phyloP scores from a whole-genome alignment of 2,329 filamentous ascomycete species.

The Leptographium wingfieldii region DNA sequence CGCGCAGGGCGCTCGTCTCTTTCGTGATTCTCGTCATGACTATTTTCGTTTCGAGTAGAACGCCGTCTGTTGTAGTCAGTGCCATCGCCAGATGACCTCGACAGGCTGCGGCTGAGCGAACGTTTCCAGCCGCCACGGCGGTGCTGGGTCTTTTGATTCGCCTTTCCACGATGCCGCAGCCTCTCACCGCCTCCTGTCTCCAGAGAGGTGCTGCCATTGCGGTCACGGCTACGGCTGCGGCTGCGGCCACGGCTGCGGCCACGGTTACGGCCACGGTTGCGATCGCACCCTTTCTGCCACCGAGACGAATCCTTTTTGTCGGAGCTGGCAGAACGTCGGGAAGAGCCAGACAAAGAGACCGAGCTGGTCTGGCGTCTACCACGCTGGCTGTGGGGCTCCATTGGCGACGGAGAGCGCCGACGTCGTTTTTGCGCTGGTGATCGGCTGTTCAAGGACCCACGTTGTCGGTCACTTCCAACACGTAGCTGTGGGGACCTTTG shows the following conservation, averaged over 20 bases:
- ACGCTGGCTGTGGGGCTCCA: constrained; percentile 30
- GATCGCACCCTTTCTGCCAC: constrained; percentile 13
- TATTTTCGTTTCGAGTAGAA: neutral
- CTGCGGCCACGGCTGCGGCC: constrained; percentile 12
- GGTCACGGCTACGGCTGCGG: constrained; percentile 12
- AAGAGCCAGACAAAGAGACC: constrained; percentile 24
- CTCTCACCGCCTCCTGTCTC: neutral
- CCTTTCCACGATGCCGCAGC: neutral
- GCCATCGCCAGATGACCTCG: neutral
- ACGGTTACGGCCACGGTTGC: constrained; percentile 14
- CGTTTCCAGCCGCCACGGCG: neutral
- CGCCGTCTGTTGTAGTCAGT: neutral
- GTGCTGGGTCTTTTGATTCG: neutral
- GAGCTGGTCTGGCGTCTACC: constrained; percentile 25
- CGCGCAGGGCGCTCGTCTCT: constrained; percentile 1
- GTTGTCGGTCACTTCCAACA: constrained; percentile 14
- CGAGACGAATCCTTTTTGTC: constrained; percentile 7
- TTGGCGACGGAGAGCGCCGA: constrained; percentile 35
- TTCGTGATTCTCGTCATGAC: neutral
- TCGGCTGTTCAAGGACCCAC: constrained; percentile 22
- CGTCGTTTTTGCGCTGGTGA: constrained; percentile 37
- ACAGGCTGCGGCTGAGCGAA: neutral
- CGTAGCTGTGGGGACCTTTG: neutral
- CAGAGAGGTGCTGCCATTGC: constrained; percentile 14
- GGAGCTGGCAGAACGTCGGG: constrained; percentile 19